Conservation (phyloP, 164 flowering plant species). For the Euptelea pleiosperma region DNA sequence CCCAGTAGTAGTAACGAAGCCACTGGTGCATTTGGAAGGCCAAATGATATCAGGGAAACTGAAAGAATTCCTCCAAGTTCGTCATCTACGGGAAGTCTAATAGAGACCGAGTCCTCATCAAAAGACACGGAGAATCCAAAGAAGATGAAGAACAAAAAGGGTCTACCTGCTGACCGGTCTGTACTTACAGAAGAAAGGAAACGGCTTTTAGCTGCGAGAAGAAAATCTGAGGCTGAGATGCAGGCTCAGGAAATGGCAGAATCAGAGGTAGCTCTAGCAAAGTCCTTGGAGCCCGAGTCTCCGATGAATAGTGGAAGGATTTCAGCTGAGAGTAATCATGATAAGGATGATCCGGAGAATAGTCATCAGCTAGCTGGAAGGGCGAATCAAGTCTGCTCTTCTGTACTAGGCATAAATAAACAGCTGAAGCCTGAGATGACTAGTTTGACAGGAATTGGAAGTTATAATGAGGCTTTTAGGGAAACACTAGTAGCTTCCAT, state of each 20-base stretch:
- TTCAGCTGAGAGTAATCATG: constrained; percentile 30
- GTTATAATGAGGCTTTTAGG: constrained; percentile 35
- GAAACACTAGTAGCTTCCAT: constrained; percentile 26
- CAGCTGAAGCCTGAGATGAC: constrained; percentile 42
- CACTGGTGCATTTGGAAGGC: constrained; percentile 33
- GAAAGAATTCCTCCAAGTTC: constrained; percentile 35
- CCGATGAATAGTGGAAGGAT: constrained; percentile 23
- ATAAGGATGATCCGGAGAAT: constrained; percentile 27
- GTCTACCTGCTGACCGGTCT: constrained; percentile 24
- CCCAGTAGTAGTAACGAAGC: constrained; percentile 32
- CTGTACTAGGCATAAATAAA: constrained; percentile 29
- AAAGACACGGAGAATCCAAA: constrained; percentile 37
- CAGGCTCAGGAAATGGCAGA: constrained; percentile 38
- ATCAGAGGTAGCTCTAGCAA: constrained; percentile 26
- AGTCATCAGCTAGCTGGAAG: constrained; percentile 30
- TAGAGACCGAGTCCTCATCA: constrained; percentile 34
- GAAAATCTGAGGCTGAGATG: constrained; percentile 39
- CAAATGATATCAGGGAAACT: constrained; percentile 32
- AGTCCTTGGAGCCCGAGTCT: constrained; percentile 23
- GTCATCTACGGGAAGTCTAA: constrained; percentile 41
- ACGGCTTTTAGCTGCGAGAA: constrained; percentile 25
- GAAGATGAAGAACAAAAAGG: constrained; percentile 31
- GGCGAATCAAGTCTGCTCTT: constrained; percentile 24
- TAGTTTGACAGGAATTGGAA: constrained; percentile 41
- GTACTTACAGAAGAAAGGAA: constrained; percentile 44